Percentiles rank a stretch among this genome's conserved stretches.
phyloP scores from a whole-genome alignment of 2,329 filamentous ascomycete genomes.

The Cladosporium halotolerans region DNA sequence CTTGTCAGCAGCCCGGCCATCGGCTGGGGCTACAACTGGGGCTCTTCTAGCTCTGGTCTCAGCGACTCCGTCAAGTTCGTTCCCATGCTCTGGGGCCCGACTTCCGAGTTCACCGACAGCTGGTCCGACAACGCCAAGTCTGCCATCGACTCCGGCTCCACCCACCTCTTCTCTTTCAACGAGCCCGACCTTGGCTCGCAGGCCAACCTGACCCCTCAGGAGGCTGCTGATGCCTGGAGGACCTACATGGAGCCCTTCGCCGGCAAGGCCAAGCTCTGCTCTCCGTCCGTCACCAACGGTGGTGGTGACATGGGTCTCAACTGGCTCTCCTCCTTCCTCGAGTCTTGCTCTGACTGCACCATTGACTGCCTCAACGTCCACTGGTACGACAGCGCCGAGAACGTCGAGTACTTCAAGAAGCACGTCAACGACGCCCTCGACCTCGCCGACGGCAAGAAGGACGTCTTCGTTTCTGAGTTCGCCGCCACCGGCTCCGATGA shows the following conservation, averaged over 20 bases:
- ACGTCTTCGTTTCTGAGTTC: constrained; percentile 62
- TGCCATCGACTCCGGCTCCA: constrained; percentile 50
- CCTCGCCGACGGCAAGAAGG: constrained; percentile 31
- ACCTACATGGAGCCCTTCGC: constrained; percentile 51
- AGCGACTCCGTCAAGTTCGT: constrained; percentile 49
- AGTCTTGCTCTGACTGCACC: constrained; percentile 47
- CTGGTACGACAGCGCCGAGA: constrained; percentile 53
- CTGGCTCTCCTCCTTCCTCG: constrained; percentile 52
- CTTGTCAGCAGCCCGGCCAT: constrained; percentile 46
- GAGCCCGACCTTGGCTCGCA: constrained; percentile 60
- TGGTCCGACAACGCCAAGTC: constrained; percentile 49
- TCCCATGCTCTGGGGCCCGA: constrained; percentile 55
- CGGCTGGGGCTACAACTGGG: constrained; percentile 67
- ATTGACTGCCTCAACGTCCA: constrained; percentile 58
- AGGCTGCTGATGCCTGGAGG: constrained; percentile 50
- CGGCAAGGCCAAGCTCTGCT: constrained; percentile 49
- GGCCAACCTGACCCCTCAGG: constrained; percentile 49
- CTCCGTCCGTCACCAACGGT: constrained; percentile 60
- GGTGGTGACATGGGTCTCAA: constrained; percentile 45
- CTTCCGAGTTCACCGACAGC: constrained; percentile 36
- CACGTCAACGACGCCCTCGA: constrained; percentile 44
- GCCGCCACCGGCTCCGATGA: constrained; percentile 44
- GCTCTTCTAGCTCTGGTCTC: constrained; percentile 40
- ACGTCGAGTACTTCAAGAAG: constrained; percentile 47
- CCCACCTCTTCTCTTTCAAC: constrained; percentile 62